Evolutionary conservation across 2,329 filamentous ascomycete species (phyloP), one percentile per base, ranked within the genome.

Genomic region (Botrytis elliptica): DNA sequence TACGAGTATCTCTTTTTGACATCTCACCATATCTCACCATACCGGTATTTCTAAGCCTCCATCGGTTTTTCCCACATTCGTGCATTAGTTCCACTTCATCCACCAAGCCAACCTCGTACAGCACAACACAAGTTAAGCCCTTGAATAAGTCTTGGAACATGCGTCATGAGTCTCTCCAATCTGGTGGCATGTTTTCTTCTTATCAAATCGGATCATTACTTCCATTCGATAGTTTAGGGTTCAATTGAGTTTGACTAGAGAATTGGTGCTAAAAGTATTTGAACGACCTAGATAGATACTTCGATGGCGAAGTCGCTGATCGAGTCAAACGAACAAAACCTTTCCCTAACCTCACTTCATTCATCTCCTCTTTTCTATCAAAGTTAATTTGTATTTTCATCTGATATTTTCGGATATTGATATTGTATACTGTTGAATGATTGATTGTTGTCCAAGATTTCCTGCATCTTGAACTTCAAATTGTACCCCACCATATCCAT

Each of bases 241-340:
- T 49, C 46, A 38, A 60, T 59, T 49, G 22, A 33, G 14, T 40
- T 46, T 42, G 25, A 60, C 70, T 49, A 60, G 16, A 38, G 12
- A 12, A 29, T 16, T n/a, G 29, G 29, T 20, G 44, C 46, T 65
- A 71, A 42, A 49, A 29, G 25, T 33, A 36, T 33, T 36, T 14
- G 40, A 70, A 29, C 52, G 49, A 55, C 49, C 10, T 16, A 55
- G 49, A 52, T 52, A 68, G 49, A n/a, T 55, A 55, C 57, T 67
- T 67, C 29, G 46, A 72, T 42, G 49, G 70, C 63, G 63, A 67
- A 67, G 49, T 68, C 49, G 49, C 70, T 46, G 29, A 10, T 59
- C 52, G 36, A 42, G 29, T 60, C n/a, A 10, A 25, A 68, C 49
- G 38, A 29, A 18, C 52, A 42, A 68, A 72, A 7, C n/a, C 52